phyloP scores from a whole-genome alignment of 768 basidiomycete genomes.

The Agaricus bisporus region DNA sequence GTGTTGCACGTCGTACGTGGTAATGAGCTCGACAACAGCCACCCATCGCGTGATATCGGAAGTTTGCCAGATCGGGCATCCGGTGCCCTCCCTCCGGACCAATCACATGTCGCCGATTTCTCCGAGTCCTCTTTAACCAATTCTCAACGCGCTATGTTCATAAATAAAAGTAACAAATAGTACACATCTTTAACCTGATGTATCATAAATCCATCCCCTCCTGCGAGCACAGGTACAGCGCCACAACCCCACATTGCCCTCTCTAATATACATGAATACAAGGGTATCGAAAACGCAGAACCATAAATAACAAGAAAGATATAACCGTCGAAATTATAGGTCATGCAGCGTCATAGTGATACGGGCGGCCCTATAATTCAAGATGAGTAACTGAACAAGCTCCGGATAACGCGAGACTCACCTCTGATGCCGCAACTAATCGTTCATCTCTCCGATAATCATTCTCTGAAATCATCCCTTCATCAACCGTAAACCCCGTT shows the following conservation, averaged over 20 bases:
- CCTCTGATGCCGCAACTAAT: slow-evolving; percentile 4
- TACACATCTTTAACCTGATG: too few species aligned
- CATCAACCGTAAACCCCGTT: background rate
- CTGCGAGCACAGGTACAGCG: too few species aligned
- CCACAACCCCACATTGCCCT: too few species aligned
- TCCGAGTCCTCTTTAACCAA: too few species aligned
- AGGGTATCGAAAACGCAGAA: too few species aligned
- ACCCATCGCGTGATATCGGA: slow-evolving; percentile 18
- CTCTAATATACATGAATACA: too few species aligned
- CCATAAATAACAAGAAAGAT: too few species aligned
- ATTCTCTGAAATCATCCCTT: background rate
- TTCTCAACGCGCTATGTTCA: too few species aligned
- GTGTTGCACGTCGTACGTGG: background rate
- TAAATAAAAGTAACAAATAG: too few species aligned
- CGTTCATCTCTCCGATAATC: slow-evolving; percentile 8
- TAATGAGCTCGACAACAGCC: slow-evolving; percentile 11
- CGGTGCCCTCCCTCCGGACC: slow-evolving; percentile 9
- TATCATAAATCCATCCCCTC: too few species aligned
- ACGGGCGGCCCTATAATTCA: slow-evolving; percentile 1
- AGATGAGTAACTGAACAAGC: too few species aligned
- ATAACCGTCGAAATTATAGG: background rate
- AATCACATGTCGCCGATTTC: slow-evolving; percentile 16
- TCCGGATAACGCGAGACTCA: background rate
- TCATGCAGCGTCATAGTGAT: background rate
- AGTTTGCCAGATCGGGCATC: slow-evolving; percentile 8